Evolutionary conservation across 2,329 filamentous ascomycete species (phyloP), one percentile per base, ranked within the genome.

Genomic region (Fusarium falciforme): DNA sequence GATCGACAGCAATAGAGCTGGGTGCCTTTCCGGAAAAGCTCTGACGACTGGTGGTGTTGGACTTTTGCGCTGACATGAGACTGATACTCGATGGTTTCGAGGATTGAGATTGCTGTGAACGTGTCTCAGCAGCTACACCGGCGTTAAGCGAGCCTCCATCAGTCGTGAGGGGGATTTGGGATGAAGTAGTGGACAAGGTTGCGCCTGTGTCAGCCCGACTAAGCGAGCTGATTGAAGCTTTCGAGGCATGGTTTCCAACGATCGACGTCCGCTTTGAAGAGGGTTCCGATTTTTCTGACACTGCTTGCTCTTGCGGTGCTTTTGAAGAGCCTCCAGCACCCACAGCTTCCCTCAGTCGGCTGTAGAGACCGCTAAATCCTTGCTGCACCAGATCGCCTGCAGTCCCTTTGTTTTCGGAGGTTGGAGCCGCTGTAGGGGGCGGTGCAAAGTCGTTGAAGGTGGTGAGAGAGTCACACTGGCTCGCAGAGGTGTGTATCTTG

Each of bases 381-480:
- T 96, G 93, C 72, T 96, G 94, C 25, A 96, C 90, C 44, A 93
- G 83, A 67, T 97, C 94, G 29, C 91, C 90, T 0, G 92, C 87
- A 40, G 94, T 86, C 10, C 89, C 89, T 80, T 94, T 94, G 67
- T 87, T 90, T 77, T 97, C 94, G 27, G 87, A 83, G 16, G 86
- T 83, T 2, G 88, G 85, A 2, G 89, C 84, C 1, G 89, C 86
- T 3, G 87, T 85, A 0, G 93, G 91, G 6, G 92, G 91, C 1
- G 92, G 91, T 1, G 93, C 93, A 78, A 97, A 95, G 79, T 98
- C 95, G 83, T 97, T 97, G 84, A 98, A 98, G 10, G 95, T 97
- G 3, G 96, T 98, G 57, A 98, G 87, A 36, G 91, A 90, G 72
- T 93, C 93, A 36, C 93, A 93, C 80, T 94, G 93, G 79, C 93